These are phyloP conservation scores for Inonotus obliquus DNA, from an alignment of 1,284 basidiomycete genomes.

Conservation along the genomic window DNA sequence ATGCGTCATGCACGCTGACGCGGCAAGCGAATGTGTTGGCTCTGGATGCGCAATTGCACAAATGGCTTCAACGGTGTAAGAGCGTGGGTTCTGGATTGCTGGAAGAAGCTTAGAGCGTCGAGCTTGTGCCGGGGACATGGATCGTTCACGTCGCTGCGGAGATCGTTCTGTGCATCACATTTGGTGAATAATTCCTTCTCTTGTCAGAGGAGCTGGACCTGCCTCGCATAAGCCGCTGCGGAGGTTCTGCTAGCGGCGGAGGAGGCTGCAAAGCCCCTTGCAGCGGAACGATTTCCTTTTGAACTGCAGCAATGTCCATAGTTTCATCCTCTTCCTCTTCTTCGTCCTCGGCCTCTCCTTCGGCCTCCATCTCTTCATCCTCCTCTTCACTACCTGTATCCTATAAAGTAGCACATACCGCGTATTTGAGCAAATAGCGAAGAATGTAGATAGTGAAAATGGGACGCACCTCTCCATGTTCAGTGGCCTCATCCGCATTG, in stretches of 20 bases:
- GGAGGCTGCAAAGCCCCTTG: slow-evolving; percentile 28
- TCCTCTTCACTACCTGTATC: slow-evolving; percentile 49
- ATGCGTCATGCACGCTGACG: slow-evolving; percentile 85
- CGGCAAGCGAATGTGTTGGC: slow-evolving; percentile 81
- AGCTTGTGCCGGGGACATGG: slow-evolving; percentile 58
- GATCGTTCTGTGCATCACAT: slow-evolving; percentile 14
- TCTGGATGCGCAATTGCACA: slow-evolving; percentile 88
- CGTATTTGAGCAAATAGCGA: background rate
- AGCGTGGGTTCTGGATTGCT: slow-evolving; percentile 36
- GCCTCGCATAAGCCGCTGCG: slow-evolving; percentile 16
- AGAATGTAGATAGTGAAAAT: background rate
- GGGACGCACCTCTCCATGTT: slow-evolving; percentile 52
- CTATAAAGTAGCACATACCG: slow-evolving; percentile 26
- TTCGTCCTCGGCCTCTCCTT: slow-evolving; percentile 27
- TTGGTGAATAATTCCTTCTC: slow-evolving; percentile 4
- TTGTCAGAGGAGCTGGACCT: slow-evolving; percentile 3
- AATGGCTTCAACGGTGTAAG: slow-evolving; percentile 88
- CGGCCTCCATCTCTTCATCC: slow-evolving; percentile 31
- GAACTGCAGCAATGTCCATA: slow-evolving; percentile 15
- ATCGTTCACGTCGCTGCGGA: slow-evolving; percentile 38
- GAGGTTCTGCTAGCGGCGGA: background rate
- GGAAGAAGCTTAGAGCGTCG: slow-evolving; percentile 34
- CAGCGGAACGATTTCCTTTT: slow-evolving; percentile 17
- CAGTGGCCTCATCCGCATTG: slow-evolving; percentile 43
- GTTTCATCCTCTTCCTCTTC: slow-evolving; percentile 24